Evolutionary conservation across 257 asterid species (phyloP).

Genomic region (Euphrasia confusa): DNA sequence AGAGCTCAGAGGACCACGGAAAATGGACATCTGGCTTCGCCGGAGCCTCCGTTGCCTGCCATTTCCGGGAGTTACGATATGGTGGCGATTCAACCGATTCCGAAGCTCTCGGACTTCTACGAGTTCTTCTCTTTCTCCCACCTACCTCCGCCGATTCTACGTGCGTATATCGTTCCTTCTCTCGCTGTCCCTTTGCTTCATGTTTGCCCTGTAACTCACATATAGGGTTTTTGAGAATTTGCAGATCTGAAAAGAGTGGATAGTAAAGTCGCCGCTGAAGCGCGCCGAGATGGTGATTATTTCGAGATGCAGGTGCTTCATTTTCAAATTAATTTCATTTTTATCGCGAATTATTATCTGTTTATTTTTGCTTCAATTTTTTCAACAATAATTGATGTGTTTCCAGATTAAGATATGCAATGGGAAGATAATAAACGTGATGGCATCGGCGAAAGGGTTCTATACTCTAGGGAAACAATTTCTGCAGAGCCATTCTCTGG

Average conservation of each 20-base stretch:
- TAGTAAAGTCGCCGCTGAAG: conserved; percentile 38
- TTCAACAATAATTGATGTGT: conserved; percentile 15
- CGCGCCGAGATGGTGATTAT: conserved; percentile 63
- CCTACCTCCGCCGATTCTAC: conserved; percentile 73
- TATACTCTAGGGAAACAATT: conserved; percentile 73
- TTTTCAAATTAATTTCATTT: conserved; percentile 10
- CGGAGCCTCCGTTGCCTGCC: conserved; percentile 47
- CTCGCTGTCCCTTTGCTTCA: background rate
- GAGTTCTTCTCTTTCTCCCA: conserved; percentile 89
- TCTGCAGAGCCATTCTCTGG: conserved; percentile 76
- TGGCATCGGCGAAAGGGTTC: conserved; percentile 86
- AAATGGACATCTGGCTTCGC: conserved; percentile 47
- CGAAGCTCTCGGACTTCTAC: conserved; percentile 95
- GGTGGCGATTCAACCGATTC: conserved; percentile 96
- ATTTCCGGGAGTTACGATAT: conserved; percentile 63
- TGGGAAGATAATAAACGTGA: conserved; percentile 81
- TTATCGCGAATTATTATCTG: background rate
- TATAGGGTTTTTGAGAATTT: conserved; percentile 6
- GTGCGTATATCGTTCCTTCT: conserved; percentile 37
- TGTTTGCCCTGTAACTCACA: background rate
- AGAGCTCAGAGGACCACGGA: conserved; percentile 40
- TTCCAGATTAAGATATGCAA: conserved; percentile 93
- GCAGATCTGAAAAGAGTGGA: conserved; percentile 70
- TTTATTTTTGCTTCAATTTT: no score
- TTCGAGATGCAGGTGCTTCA: conserved; percentile 80